phyloP scores from a whole-genome alignment of 2,329 filamentous ascomycete genomes.

The Calonectria ilicicola region DNA sequence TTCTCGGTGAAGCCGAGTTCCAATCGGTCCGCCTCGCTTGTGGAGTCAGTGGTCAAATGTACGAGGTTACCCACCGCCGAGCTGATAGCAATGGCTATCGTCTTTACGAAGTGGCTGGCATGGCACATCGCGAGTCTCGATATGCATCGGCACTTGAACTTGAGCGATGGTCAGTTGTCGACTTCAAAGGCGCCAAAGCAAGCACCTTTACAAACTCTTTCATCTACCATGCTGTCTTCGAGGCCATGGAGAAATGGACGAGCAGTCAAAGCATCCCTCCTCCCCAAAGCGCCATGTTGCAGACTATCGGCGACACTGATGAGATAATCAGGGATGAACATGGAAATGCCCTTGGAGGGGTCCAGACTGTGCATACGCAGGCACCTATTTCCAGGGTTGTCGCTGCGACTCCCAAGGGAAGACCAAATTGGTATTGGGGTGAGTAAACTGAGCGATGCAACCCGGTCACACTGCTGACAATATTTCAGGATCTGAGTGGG shows the following conservation, averaged over 20 bases:
- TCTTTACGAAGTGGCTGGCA: slow-evolving; percentile 30
- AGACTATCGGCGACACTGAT: slow-evolving; percentile 15
- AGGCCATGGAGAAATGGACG: slow-evolving; percentile 31
- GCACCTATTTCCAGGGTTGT: slow-evolving; percentile 27
- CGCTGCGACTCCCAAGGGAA: slow-evolving; percentile 32
- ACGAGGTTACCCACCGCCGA: slow-evolving; percentile 21
- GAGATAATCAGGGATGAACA: slow-evolving; percentile 30
- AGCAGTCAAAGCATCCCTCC: background rate
- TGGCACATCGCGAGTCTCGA: slow-evolving; percentile 33
- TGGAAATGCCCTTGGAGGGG: slow-evolving; percentile 32
- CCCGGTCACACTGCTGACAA: background rate
- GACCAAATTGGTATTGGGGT: slow-evolving; percentile 35
- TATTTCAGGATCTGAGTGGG: slow-evolving; percentile 14
- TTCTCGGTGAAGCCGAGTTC: slow-evolving; percentile 33
- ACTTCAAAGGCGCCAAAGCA: slow-evolving; percentile 25
- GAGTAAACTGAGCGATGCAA: background rate
- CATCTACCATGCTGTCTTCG: slow-evolving; percentile 35
- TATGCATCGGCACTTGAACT: slow-evolving; percentile 23
- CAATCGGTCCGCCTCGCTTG: slow-evolving; percentile 28
- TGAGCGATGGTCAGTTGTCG: slow-evolving; percentile 23
- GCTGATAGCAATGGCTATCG: slow-evolving; percentile 27
- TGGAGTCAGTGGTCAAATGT: slow-evolving; percentile 29
- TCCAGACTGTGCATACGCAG: slow-evolving; percentile 27
- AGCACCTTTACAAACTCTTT: slow-evolving; percentile 34
- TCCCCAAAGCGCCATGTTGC: slow-evolving; percentile 14